phyloP scores from a whole-genome alignment of 1,139 yeast species.

The Pichia sp. region DNA sequence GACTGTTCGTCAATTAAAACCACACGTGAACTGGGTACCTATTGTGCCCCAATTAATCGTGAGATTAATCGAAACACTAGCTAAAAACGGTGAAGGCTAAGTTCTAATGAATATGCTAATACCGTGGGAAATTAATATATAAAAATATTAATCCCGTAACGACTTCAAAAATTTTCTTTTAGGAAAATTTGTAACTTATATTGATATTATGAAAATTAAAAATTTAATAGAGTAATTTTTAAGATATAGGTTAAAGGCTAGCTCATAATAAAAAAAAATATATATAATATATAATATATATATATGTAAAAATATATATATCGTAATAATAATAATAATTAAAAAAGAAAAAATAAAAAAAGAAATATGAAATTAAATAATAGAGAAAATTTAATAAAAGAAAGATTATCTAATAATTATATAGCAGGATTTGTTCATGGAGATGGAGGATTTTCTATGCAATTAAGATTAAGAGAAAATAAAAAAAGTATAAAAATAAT shows the following conservation, averaged over 20 bases:
- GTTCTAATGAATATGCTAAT: constrained; percentile 8
- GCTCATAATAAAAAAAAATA: constrained; percentile 6
- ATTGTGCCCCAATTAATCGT: not conserved
- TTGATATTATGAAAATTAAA: constrained; percentile 7
- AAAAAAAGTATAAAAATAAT: constrained; percentile 1
- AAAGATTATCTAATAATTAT: constrained; percentile 6
- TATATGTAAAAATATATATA: not conserved
- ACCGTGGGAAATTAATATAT: constrained; percentile 12
- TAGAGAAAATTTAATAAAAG: not conserved
- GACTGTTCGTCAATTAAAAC: not conserved
- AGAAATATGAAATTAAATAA: constrained; percentile 3
- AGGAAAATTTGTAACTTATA: constrained; percentile 2
- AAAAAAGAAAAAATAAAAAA: constrained; percentile 6
- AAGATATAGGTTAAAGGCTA: constrained; percentile 11
- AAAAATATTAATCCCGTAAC: constrained; percentile 11
- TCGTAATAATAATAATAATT: constrained; percentile 4
- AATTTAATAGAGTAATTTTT: constrained; percentile 7
- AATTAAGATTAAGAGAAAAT: not conserved
- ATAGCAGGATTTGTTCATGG: constrained; percentile 10
- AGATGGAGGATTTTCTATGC: constrained; percentile 6
- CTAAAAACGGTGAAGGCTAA: constrained; percentile 13
- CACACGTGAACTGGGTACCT: not conserved
- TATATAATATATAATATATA: not conserved
- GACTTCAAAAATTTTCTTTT: constrained; percentile 3
- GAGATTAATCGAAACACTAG: constrained; percentile 6